Evolutionary conservation across 495 filamentous ascomycete genomes (phyloP).

Genomic region (Hapsidospora chrysogenum): DNA sequence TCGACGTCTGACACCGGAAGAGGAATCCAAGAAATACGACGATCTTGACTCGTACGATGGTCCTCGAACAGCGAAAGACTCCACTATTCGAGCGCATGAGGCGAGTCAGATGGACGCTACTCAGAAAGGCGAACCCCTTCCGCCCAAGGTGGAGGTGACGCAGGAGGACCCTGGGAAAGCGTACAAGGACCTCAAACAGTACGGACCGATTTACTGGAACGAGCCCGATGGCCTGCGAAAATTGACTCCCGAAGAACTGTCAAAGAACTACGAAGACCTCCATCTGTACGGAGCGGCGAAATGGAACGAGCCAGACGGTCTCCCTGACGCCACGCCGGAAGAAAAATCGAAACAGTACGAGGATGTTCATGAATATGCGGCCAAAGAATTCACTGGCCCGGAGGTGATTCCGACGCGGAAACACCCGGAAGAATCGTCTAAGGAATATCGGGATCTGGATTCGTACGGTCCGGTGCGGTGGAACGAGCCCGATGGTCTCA

Average conservation of each 20-base stretch:
- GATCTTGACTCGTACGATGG: slow-evolving; percentile 12
- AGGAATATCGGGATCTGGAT: slow-evolving; percentile 7
- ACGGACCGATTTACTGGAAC: slow-evolving; percentile 14
- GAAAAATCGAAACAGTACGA: slow-evolving; percentile 7
- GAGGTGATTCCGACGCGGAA: not conserved
- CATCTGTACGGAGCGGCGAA: not conserved
- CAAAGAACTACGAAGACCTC: slow-evolving; percentile 9
- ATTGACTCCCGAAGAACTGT: slow-evolving; percentile 1
- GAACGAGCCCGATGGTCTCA: slow-evolving; percentile 12
- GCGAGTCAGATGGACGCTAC: not conserved
- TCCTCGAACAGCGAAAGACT: not conserved
- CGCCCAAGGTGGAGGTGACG: slow-evolving; percentile 2
- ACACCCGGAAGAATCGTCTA: not conserved
- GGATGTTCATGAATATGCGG: slow-evolving; percentile 10
- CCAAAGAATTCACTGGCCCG: slow-evolving; percentile 2
- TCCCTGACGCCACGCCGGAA: not conserved
- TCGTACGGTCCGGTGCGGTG: slow-evolving; percentile 15
- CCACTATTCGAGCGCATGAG: not conserved
- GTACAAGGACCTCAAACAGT: slow-evolving; percentile 9
- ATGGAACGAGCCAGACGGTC: slow-evolving; percentile 9
- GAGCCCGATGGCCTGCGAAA: slow-evolving; percentile 11
- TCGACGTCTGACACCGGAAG: slow-evolving; percentile 1
- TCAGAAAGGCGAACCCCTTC: not conserved
- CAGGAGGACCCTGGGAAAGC: not conserved
- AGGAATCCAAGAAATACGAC: slow-evolving; percentile 6